Evolutionary conservation across 2,329 filamentous ascomycete genomes (phyloP), one percentile per base, ranked within the genome.

Genomic region (Ophiognomonia clavigignenti-juglandacearum): DNA sequence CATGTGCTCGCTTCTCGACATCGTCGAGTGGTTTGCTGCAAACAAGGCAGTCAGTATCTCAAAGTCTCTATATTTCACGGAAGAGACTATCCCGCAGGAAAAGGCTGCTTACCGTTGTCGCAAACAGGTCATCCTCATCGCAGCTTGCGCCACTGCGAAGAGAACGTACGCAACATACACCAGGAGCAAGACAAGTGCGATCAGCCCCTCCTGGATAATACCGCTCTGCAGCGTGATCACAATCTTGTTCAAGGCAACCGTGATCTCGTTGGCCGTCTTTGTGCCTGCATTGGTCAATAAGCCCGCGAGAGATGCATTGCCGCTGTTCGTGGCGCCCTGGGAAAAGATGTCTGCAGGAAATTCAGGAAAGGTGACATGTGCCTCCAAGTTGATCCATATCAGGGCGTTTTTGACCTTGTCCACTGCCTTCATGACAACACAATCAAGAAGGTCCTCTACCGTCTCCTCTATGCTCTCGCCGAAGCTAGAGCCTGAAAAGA

Each of bases 361-460:
- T 44, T 79, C 67, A 0, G 93, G 93, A 57, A 98, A 85, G 50
- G 80, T 72, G 57, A 98, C 77, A 52, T 93, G 80, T 4, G 93
- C 89, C 62, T 97, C 73, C 56, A 97, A 85, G 58, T 87, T 80
- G 10, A 96, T 86, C 92, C 92, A 98, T 1, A 88, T 95, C n/a
- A 97, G 75, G 11, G 86, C 93, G 60, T 86, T 85, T 64, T 97
- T 82, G 54, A 98, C 81, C 19, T 83, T 79, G 55, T 87, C 82
- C 53, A 97, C 77, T 71, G 97, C 97, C 60, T 95, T 75, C 7
- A 85, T 82, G 54, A 97, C 81, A n/a, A 97, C 74, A 61, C 93
- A 97, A 61, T 88, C 79, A 53, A 96, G 77, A 27, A 96, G 81
- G 36, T 88, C 85, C 59, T 82, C 75, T 59, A 96, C 83, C 0